phyloP scores from a whole-genome alignment of 768 basidiomycete genomes.

The Termitomyces sp. region DNA sequence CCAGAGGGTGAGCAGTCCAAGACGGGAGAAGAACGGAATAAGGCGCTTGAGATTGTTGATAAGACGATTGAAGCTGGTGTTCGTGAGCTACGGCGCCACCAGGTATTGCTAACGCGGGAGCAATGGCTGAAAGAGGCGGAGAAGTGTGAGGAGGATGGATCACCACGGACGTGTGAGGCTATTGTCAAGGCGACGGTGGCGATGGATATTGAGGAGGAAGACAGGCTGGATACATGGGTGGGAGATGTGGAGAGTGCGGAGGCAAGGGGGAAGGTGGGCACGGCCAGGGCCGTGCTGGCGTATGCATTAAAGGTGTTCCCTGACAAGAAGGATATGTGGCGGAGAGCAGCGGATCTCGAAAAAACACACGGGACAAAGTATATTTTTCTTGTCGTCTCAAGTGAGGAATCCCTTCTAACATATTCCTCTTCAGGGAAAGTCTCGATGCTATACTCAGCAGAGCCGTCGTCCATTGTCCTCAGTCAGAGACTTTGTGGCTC shows the following conservation, averaged over 20 bases:
- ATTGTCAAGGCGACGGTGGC: conserved; percentile 93
- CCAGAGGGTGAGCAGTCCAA: conserved; percentile 38
- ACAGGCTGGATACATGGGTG: conserved; percentile 85
- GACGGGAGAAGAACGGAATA: conserved; percentile 49
- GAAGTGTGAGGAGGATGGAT: conserved; percentile 83
- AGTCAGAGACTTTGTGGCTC: conserved; percentile 95
- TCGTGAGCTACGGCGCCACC: conserved; percentile 71
- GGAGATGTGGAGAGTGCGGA: conserved; percentile 88
- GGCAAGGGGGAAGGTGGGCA: conserved; percentile 70
- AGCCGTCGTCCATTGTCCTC: conserved; percentile 89
- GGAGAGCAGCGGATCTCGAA: conserved; percentile 89
- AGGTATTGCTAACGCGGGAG: conserved; percentile 84
- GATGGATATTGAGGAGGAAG: conserved; percentile 95
- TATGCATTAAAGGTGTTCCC: conserved; percentile 92
- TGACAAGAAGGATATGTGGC: conserved; percentile 83
- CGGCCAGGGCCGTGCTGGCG: conserved; percentile 84
- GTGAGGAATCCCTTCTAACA: background rate
- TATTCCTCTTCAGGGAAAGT: conserved; percentile 52
- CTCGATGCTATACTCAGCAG: conserved; percentile 78
- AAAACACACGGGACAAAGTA: conserved; percentile 85
- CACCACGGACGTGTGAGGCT: conserved; percentile 84
- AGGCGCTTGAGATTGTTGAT: conserved; percentile 76
- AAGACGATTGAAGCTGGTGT: conserved; percentile 88
- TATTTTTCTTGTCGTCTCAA: conserved; percentile 9
- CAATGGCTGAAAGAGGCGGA: conserved; percentile 98